Evolutionary conservation across 345 rosid genomes (phyloP).

Genomic region (Gossypium anomalum): DNA sequence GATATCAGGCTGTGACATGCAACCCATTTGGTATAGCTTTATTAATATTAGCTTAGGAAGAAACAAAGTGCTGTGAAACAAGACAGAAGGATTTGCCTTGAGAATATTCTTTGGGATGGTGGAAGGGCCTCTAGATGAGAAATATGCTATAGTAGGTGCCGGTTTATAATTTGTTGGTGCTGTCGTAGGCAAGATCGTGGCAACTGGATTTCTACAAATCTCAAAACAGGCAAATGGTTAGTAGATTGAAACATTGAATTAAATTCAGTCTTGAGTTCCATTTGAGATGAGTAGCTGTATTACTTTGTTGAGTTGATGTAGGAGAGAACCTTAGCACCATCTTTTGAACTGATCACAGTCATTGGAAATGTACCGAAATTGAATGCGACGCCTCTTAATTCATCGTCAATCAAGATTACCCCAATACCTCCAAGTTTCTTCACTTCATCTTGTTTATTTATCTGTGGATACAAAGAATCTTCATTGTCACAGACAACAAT

Average conservation of each 20-base stretch:
- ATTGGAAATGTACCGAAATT: slow-evolving; percentile 43
- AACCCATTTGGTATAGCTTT: neutral
- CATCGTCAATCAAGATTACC: slow-evolving; percentile 44
- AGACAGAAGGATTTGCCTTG: slow-evolving; percentile 42
- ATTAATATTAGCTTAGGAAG: neutral
- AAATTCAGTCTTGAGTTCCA: neutral
- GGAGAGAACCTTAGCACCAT: slow-evolving; percentile 40
- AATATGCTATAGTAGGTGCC: slow-evolving; percentile 61
- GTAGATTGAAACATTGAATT: neutral
- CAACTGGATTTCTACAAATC: slow-evolving; percentile 54
- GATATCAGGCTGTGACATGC: slow-evolving; percentile 67
- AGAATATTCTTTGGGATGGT: slow-evolving; percentile 53
- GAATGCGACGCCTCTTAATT: slow-evolving; percentile 38
- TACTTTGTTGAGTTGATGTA: slow-evolving; percentile 76
- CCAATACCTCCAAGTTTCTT: slow-evolving; percentile 56
- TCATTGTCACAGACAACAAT: slow-evolving; percentile 58
- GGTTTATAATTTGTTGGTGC: slow-evolving; percentile 49
- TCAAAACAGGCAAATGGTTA: neutral
- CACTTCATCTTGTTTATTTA: slow-evolving; percentile 34
- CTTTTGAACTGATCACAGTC: slow-evolving; percentile 46
- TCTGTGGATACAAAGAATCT: slow-evolving; percentile 18
- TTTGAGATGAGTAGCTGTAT: neutral
- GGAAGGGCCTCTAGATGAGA: slow-evolving; percentile 84
- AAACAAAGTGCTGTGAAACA: neutral
- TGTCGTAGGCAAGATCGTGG: slow-evolving; percentile 55